phyloP scores from a whole-genome alignment of 306 rosid species.

The Cucurbita pepo region DNA sequence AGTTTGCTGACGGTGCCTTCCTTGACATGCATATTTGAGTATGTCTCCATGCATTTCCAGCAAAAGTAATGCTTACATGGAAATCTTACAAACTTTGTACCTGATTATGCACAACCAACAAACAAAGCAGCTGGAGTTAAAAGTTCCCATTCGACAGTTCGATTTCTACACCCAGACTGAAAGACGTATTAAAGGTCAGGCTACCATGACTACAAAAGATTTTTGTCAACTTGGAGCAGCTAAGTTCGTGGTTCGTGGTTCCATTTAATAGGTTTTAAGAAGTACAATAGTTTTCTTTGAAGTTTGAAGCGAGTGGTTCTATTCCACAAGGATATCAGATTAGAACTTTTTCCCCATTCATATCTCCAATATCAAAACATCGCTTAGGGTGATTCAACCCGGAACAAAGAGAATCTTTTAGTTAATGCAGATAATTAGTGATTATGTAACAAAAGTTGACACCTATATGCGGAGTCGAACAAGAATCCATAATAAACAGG shows the following conservation, averaged over 20 bases:
- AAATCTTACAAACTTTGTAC: constrained; percentile 45
- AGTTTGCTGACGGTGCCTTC: constrained; percentile 72
- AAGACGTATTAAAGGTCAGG: background rate
- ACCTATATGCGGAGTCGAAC: background rate
- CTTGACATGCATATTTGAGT: constrained; percentile 52
- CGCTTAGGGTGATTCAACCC: background rate
- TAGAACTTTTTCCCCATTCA: background rate
- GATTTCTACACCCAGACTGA: background rate
- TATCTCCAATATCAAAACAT: background rate
- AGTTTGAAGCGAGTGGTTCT: background rate
- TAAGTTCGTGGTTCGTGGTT: too few species aligned
- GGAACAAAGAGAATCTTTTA: background rate
- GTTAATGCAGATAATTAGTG: background rate
- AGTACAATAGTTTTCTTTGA: too few species aligned
- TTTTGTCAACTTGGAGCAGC: background rate
- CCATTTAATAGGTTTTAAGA: too few species aligned
- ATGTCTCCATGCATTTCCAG: constrained; percentile 72
- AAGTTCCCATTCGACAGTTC: background rate
- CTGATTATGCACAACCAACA: constrained; percentile 17
- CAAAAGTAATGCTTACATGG: constrained; percentile 83
- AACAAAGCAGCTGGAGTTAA: background rate
- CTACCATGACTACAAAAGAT: background rate
- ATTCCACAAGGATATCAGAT: background rate
- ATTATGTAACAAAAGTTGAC: background rate
- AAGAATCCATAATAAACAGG: background rate